Conservation (phyloP, 2,329 filamentous ascomycete genomes). For the Talaromyces rugulosus region DNA sequence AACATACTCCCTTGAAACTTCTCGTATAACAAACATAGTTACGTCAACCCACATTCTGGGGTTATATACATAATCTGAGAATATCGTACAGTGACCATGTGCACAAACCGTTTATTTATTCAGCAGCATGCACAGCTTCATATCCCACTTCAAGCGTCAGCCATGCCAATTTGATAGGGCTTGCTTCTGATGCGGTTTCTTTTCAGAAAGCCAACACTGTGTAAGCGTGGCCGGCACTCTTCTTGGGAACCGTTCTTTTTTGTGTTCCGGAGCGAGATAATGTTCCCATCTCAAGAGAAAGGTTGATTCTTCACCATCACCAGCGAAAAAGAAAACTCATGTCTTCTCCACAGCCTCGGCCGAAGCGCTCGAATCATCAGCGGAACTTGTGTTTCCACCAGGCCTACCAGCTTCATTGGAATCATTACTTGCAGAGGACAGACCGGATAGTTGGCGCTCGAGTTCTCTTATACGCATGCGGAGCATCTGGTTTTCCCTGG, state of each 20-base stretch:
- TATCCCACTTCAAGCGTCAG: background rate
- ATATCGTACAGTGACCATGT: background rate
- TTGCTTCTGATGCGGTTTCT: background rate
- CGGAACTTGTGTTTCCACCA: background rate
- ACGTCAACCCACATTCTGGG: background rate
- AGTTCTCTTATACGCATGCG: constrained; percentile 45
- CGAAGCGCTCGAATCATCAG: background rate
- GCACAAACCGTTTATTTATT: background rate
- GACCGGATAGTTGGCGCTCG: constrained; percentile 17
- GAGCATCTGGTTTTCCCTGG: constrained; percentile 47
- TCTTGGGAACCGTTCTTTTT: background rate
- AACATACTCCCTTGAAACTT: background rate
- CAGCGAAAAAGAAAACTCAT: background rate
- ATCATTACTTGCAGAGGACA: constrained; percentile 3
- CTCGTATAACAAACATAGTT: background rate
- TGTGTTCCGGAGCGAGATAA: background rate
- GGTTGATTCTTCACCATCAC: background rate
- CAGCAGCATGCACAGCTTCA: background rate
- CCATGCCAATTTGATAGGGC: background rate
- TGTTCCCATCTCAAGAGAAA: background rate
- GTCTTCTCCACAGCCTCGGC: background rate
- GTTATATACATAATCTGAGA: background rate
- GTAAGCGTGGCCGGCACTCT: background rate
- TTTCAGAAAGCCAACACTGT: background rate
- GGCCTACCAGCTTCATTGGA: background rate